These are phyloP conservation scores for Metschnikowia reukaufii DNA, from an alignment of 805 yeast genomes.

Conservation along the genomic window DNA sequence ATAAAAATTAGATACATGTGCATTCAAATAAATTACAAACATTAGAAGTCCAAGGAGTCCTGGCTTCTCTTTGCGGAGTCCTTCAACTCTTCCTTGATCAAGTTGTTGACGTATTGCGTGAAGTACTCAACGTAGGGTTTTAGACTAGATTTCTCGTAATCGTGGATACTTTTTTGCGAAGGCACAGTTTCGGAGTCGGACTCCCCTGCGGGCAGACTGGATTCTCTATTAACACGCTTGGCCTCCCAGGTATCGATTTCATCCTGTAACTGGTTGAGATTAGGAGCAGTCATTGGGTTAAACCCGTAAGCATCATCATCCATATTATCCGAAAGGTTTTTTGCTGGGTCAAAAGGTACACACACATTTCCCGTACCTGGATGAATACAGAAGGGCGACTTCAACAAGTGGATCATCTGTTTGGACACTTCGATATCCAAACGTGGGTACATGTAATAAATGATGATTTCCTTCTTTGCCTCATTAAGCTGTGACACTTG, in stretches of 20 bases:
- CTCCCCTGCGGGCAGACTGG: slow-evolving; percentile 26
- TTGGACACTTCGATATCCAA: slow-evolving; percentile 91
- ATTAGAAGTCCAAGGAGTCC: slow-evolving; percentile 34
- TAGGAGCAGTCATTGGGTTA: slow-evolving; percentile 80
- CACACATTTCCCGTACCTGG: slow-evolving; percentile 95
- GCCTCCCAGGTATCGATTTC: slow-evolving; percentile 58
- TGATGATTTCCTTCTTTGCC: slow-evolving; percentile 77
- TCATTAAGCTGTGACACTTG: slow-evolving; percentile 55
- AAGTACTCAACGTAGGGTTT: slow-evolving; percentile 71
- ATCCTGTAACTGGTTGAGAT: slow-evolving; percentile 57
- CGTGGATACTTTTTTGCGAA: slow-evolving; percentile 27
- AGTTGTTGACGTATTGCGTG: slow-evolving; percentile 55
- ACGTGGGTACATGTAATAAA: slow-evolving; percentile 84
- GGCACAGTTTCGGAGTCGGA: slow-evolving; percentile 22
- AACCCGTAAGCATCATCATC: slow-evolving; percentile 53
- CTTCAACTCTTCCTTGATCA: slow-evolving; percentile 55
- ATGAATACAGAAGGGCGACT: slow-evolving; percentile 95
- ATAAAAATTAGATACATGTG: slow-evolving; percentile 21
- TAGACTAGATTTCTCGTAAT: slow-evolving; percentile 65
- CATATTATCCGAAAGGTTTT: slow-evolving; percentile 32
- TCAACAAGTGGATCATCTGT: slow-evolving; percentile 85
- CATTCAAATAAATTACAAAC: neutral
- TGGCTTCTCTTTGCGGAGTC: slow-evolving; percentile 27
- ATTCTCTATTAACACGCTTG: slow-evolving; percentile 29
- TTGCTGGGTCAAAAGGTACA: slow-evolving; percentile 71